These are phyloP conservation scores for Crithidia fasciculata DNA, from an alignment of 208 protist genomes.

Conservation along the genomic window DNA sequence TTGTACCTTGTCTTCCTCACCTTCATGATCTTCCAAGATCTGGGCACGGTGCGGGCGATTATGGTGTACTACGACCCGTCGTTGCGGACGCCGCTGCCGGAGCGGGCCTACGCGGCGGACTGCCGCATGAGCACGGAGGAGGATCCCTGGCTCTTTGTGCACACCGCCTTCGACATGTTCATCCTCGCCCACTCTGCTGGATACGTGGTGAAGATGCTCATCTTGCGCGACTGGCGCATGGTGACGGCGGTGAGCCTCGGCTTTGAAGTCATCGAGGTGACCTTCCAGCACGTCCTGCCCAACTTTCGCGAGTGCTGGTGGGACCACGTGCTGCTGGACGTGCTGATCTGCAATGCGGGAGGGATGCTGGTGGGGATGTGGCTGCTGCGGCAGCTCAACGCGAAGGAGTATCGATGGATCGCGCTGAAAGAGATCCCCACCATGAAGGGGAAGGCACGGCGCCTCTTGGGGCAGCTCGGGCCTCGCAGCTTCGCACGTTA, in stretches of 20 bases:
- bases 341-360: constrained; percentile 95
- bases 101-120: constrained; percentile 93
- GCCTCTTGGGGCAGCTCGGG: constrained; percentile 81
- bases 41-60: constrained; percentile 59
- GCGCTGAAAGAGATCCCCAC: constrained; percentile 64
- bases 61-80: constrained; percentile 84
- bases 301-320: constrained; percentile 99
- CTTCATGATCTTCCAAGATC: constrained; percentile 94
- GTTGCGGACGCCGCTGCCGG: constrained; percentile 70
- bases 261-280: constrained; percentile 96
- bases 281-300: constrained; percentile 94
- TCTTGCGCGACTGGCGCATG: constrained; percentile 93
- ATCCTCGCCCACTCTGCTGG: constrained; percentile 94
- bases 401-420: constrained; percentile 87
- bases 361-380: constrained; percentile 93
- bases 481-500: constrained; percentile 87
- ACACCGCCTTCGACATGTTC: constrained; percentile 94
- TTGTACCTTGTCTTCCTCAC: constrained; percentile 92
- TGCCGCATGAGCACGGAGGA: constrained; percentile 92
- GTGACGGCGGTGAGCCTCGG: constrained; percentile 85
- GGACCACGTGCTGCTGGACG: constrained; percentile 96
- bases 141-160: constrained; percentile 75
- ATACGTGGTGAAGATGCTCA: constrained; percentile 94
- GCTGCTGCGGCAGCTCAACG: constrained; percentile 62
- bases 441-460: constrained; percentile 63